phyloP scores from a whole-genome alignment of 495 filamentous ascomycete genomes.

The Xylaria intraflava region DNA sequence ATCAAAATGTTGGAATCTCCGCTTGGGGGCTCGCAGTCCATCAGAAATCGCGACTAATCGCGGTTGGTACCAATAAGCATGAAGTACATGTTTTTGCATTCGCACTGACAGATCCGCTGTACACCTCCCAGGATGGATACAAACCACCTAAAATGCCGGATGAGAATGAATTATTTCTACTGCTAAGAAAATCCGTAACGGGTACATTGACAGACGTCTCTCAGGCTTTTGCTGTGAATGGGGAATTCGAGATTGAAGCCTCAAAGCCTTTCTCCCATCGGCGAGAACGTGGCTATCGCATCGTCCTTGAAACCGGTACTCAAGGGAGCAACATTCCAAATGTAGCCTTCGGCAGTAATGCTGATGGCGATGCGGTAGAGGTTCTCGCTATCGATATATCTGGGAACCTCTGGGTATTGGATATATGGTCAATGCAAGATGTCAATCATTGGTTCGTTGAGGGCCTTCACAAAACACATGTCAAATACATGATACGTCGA shows the following conservation, averaged over 20 bases:
- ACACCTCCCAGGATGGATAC: not conserved
- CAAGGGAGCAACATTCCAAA: slow-evolving; percentile 64
- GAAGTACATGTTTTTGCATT: slow-evolving; percentile 68
- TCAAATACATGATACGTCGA: not conserved
- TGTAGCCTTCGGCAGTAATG: slow-evolving; percentile 64
- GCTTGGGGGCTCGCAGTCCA: slow-evolving; percentile 92
- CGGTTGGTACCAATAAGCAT: slow-evolving; percentile 66
- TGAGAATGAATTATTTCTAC: not conserved
- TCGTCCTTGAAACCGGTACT: slow-evolving; percentile 15
- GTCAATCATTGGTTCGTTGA: not conserved
- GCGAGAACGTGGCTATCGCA: not conserved
- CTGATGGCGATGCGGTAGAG: slow-evolving; percentile 54
- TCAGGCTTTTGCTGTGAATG: too few species aligned
- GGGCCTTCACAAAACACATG: not conserved
- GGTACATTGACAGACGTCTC: not conserved
- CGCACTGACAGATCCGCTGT: slow-evolving; percentile 45
- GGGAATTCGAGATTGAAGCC: not conserved
- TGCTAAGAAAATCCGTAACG: not conserved
- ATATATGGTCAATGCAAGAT: slow-evolving; percentile 38
- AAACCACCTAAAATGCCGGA: not conserved
- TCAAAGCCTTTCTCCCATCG: not conserved
- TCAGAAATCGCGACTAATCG: slow-evolving; percentile 67
- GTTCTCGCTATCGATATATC: slow-evolving; percentile 70
- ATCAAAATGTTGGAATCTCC: slow-evolving; percentile 64
- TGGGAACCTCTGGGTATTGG: slow-evolving; percentile 59